Evolutionary conservation across 306 rosid genomes (phyloP).

Genomic region (Cicer yamashitae): DNA sequence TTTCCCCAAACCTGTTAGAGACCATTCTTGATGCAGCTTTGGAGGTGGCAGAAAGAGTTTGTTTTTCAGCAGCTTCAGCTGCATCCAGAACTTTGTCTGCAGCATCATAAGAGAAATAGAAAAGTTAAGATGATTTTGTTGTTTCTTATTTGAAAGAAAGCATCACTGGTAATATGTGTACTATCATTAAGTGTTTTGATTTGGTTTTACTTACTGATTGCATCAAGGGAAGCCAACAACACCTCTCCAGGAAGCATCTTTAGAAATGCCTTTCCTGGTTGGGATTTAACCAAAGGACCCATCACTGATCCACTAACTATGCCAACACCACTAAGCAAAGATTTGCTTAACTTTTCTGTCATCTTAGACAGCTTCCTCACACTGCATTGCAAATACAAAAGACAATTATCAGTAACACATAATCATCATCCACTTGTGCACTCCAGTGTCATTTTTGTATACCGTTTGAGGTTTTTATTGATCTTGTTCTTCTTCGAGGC

Average conservation of each 20-base stretch:
- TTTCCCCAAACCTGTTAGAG: constrained; percentile 79
- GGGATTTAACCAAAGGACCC: constrained; percentile 70
- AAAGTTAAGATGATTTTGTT: constrained; percentile 1
- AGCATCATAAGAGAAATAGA: constrained; percentile 23
- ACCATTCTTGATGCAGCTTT: constrained; percentile 69
- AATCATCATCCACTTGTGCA: background rate
- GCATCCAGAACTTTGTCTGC: constrained; percentile 91
- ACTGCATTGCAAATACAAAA: constrained; percentile 49
- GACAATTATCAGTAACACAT: background rate
- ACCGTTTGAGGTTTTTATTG: constrained; percentile 84
- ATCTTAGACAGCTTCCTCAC: constrained; percentile 76
- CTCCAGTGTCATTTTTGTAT: constrained; percentile 18
- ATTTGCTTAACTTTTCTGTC: constrained; percentile 87
- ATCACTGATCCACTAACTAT: constrained; percentile 75
- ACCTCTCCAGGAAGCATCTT: constrained; percentile 89
- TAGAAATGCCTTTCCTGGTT: constrained; percentile 81
- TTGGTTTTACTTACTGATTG: constrained; percentile 76
- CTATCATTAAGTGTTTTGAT: background rate
- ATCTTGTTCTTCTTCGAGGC: constrained; percentile 52
- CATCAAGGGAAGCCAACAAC: constrained; percentile 89
- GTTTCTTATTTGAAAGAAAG: background rate
- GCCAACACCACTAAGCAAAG: constrained; percentile 85
- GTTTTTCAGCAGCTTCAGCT: constrained; percentile 92
- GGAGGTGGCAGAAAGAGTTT: constrained; percentile 80
- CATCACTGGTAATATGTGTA: background rate